phyloP scores from a whole-genome alignment of 306 rosid species.

The Senna siamea region DNA sequence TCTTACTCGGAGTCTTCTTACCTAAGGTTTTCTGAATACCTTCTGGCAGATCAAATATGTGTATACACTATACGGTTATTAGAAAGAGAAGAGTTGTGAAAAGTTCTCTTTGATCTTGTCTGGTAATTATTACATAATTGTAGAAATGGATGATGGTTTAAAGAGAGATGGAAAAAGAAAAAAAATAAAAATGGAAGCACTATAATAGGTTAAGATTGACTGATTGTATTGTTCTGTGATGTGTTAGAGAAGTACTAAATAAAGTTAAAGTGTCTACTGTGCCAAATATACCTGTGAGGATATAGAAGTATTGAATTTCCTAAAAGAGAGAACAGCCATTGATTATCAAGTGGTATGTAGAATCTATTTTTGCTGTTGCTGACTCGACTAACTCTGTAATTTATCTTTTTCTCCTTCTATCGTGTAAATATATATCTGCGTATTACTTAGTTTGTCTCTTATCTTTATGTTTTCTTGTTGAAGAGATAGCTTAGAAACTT shows the following conservation, averaged over 20 bases:
- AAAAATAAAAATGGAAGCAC: not conserved
- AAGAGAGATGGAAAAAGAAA: not conserved
- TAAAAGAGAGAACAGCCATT: not conserved
- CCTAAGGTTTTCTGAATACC: not conserved
- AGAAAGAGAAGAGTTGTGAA: not conserved
- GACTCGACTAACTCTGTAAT: not conserved
- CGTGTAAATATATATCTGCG: not conserved
- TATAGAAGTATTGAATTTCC: not conserved
- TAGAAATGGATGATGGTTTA: not conserved
- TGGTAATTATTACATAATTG: not conserved
- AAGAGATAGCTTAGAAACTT: not conserved
- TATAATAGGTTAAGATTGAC: no score
- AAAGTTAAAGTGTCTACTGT: no score
- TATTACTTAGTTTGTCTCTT: not conserved
- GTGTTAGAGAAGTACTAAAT: no score
- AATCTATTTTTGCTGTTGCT: not conserved
- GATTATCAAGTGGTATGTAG: not conserved
- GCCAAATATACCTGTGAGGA: not conserved
- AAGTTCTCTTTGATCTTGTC: not conserved
- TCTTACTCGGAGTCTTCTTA: not conserved
- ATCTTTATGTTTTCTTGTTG: not conserved
- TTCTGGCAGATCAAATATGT: not conserved
- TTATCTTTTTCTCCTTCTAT: not conserved
- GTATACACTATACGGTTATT: not conserved
- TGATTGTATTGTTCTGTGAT: no score